Percentiles rank a stretch among this genome's conserved stretches.
Evolutionary conservation across 139 green algal species (phyloP).

Genomic region (Mesostigma viride): DNA sequence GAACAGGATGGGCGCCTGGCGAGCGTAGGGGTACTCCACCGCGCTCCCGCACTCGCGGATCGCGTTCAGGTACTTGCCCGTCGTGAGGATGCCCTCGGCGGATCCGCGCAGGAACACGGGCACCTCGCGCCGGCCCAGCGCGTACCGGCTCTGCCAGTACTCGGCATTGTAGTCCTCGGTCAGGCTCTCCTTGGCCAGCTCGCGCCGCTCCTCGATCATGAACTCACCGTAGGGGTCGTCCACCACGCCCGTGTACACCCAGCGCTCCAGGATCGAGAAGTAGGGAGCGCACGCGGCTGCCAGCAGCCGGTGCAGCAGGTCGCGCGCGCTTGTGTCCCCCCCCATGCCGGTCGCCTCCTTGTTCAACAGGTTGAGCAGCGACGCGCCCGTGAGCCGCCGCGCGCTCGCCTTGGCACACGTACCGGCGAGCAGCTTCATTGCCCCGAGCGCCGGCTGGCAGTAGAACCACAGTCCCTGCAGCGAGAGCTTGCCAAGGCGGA

Average conservation of each 20-base stretch:
- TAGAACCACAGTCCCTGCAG: conserved; percentile 66
- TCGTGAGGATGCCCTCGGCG: conserved; percentile 25
- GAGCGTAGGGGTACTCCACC: background rate
- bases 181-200: conserved; percentile 10
- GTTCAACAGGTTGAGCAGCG: conserved; percentile 63
- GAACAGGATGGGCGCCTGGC: background rate
- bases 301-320: conserved; percentile 49
- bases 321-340: conserved; percentile 39
- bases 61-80: conserved; percentile 82
- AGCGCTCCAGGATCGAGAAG: conserved; percentile 28
- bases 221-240: conserved; percentile 82
- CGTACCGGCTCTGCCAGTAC: conserved; percentile 71
- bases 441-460: conserved; percentile 18
- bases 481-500: conserved; percentile 45
- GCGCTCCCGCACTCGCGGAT: conserved; percentile 54
- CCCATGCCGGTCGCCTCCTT: conserved; percentile 19
- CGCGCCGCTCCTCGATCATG: conserved; percentile 37
- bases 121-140: conserved; percentile 55
- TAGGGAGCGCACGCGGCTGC: background rate
- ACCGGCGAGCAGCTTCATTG: conserved; percentile 45
- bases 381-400: conserved; percentile 15
- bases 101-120: conserved; percentile 50
- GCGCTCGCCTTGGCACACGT: conserved; percentile 31
- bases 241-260: conserved; percentile 64
- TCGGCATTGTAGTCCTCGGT: conserved; percentile 9